phyloP scores from a whole-genome alignment of 805 yeast genomes.

The Ogataea thermomethanolica region DNA sequence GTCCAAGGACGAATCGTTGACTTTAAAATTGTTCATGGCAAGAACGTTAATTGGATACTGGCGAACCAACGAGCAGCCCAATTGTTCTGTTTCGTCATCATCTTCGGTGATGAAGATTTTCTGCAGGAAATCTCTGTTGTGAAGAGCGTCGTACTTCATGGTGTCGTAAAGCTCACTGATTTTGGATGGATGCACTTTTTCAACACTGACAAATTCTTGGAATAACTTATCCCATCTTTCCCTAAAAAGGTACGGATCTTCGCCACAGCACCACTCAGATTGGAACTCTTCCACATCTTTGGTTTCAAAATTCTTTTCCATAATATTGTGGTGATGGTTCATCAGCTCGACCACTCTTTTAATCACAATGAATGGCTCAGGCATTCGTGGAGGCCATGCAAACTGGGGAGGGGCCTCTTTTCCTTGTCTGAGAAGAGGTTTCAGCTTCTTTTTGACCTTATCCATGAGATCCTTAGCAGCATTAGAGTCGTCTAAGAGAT shows the following conservation, averaged over 20 bases:
- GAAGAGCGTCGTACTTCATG: constrained; percentile 97
- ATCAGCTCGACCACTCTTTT: constrained; percentile 91
- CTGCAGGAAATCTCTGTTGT: constrained; percentile 84
- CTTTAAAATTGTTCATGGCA: constrained; percentile 73
- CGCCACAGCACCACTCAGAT: constrained; percentile 92
- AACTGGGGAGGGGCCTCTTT: constrained; percentile 96
- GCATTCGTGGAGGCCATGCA: constrained; percentile 98
- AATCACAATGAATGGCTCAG: constrained; percentile 92
- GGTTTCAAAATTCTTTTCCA: constrained; percentile 74
- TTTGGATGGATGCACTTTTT: constrained; percentile 96
- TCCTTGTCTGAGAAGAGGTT: constrained; percentile 91
- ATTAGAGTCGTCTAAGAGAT: constrained; percentile 89
- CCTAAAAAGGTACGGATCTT: constrained; percentile 82
- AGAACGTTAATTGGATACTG: constrained; percentile 71
- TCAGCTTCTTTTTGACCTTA: constrained; percentile 92
- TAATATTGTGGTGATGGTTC: constrained; percentile 82
- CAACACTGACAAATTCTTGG: constrained; percentile 86
- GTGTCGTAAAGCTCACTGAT: constrained; percentile 96
- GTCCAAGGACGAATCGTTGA: constrained; percentile 39
- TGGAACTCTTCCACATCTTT: constrained; percentile 69
- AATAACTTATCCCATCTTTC: constrained; percentile 98
- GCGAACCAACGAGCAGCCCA: constrained; percentile 53
- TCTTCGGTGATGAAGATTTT: constrained; percentile 68
- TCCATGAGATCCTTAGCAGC: constrained; percentile 99
- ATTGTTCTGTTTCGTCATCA: constrained; percentile 40